Base-by-base conservation (phyloP, 2,329 filamentous ascomycete genomes). In the Talaromyces albobiverticillius region DNA sequence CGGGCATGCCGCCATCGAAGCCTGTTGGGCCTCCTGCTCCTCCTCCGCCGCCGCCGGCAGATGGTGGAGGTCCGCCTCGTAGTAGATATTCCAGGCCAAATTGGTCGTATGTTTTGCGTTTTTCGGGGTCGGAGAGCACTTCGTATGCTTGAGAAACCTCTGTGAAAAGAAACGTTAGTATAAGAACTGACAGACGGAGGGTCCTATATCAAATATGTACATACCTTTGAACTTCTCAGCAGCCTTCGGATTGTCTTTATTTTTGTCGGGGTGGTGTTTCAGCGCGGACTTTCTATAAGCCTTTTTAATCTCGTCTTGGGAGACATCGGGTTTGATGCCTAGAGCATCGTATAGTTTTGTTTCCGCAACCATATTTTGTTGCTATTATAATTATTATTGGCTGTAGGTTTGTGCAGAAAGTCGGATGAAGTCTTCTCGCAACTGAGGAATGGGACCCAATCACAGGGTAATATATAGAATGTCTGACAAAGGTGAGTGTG, bases 101-200 rank as follows among this genome's bases (percentile, higher is more conserved):
- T 69, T 93, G 87, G 71, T 99, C 94, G 71, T 99, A 99, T 40
- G 87, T 86, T 73, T 95, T 94, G 66, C 94, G 88, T 76, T 97
- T 99, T 70, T 97, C 92, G 57, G 93, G 92, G 66, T 99, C 94
- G 58, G 90, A 95, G 3, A 99, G 85, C 63, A 99, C 95, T 76
- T 99, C 94, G 77, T 96, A 99, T 54, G 94, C 94, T 76, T 97
- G 92, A 1, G 91, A 96, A 60, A 91, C 89, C 72, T 97, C 94
- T 83, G 59, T 40, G 26, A 29, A 6, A 29, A 53, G 7, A 42
- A 41, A 29, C 29, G 32, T 23, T 38, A 43, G 31, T 41, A 38
- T 48, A 25, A 48, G 23, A 31, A 36, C 34, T 7, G n/a, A 45
- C 23, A 56, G 16, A 47, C 2, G 20, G 4, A 34, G 25, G 20